phyloP scores from a whole-genome alignment of 257 asterid genomes.

The Petunia axillaris region DNA sequence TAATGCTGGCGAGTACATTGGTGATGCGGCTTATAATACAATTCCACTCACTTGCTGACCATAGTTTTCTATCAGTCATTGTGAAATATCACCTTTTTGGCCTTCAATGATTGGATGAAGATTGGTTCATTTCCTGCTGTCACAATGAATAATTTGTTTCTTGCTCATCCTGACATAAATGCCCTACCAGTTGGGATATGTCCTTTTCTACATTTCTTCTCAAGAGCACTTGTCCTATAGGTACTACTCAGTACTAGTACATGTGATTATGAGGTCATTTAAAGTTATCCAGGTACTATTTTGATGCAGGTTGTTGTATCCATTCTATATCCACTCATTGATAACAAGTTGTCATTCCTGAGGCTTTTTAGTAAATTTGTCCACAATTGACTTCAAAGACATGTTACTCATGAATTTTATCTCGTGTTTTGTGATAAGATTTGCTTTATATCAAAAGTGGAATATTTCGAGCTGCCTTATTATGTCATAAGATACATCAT shows the following conservation, averaged over 20 bases:
- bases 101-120: background rate
- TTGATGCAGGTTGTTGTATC: background rate
- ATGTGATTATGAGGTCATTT: background rate
- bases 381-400: no score
- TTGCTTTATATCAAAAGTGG: no score
- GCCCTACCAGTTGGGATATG: background rate
- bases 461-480: no score
- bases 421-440: no score
- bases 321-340: background rate
- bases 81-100: background rate
- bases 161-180: background rate
- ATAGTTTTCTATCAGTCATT: background rate
- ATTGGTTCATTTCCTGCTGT: background rate
- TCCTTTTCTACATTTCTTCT: background rate
- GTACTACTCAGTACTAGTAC: background rate
- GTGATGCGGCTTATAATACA: background rate
- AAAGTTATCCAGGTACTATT: background rate
- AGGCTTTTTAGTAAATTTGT: background rate
- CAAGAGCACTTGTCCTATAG: background rate
- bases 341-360: background rate
- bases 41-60: background rate
- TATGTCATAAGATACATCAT: no score
- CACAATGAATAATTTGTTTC: background rate
- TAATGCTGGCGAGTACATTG: background rate
- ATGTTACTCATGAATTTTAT: no score